These are phyloP conservation scores for Gnomoniopsis sp. DNA, from an alignment of 2,329 filamentous ascomycete genomes.

Conservation along the genomic window DNA sequence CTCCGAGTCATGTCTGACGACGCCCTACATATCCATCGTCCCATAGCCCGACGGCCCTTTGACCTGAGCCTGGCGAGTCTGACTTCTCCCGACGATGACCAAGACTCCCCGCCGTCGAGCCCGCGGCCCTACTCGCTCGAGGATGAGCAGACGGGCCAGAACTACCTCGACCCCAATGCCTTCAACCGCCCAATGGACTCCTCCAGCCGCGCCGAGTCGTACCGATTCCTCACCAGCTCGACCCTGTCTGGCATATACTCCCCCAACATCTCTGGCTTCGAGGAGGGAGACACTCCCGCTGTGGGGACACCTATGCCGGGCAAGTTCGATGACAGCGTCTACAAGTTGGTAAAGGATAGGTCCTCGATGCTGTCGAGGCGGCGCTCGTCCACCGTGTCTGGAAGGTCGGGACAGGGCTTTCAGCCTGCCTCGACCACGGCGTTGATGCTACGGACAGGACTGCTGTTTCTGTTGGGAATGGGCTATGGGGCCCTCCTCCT, in stretches of 20 bases:
- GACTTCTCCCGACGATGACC: constrained; percentile 38
- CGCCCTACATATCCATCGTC: constrained; percentile 59
- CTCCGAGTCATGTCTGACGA: constrained; percentile 34
- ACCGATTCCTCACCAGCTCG: constrained; percentile 82
- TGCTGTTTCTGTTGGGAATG: constrained; percentile 77
- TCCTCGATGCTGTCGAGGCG: constrained; percentile 30
- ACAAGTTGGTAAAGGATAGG: constrained; percentile 40
- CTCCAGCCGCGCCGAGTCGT: constrained; percentile 69
- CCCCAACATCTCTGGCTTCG: constrained; percentile 52
- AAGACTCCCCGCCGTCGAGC: constrained; percentile 25
- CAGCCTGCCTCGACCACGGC: constrained; percentile 39
- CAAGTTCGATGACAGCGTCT: constrained; percentile 42
- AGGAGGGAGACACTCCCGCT: constrained; percentile 46
- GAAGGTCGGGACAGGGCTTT: constrained; percentile 8
- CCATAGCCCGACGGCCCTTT: constrained; percentile 70
- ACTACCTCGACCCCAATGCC: constrained; percentile 31
- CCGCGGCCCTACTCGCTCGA: constrained; percentile 46
- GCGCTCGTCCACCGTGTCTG: constrained; percentile 32
- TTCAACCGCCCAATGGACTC: constrained; percentile 29
- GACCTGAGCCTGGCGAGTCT: constrained; percentile 49
- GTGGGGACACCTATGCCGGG: constrained; percentile 43
- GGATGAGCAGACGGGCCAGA: constrained; percentile 39
- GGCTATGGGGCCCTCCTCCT: constrained; percentile 80
- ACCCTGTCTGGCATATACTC: constrained; percentile 92
- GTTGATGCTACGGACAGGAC: constrained; percentile 51